Percentiles rank a stretch among this genome's conserved stretches.
Evolutionary conservation across 768 basidiomycete species (phyloP).

Genomic region (Tremella mesenterica): DNA sequence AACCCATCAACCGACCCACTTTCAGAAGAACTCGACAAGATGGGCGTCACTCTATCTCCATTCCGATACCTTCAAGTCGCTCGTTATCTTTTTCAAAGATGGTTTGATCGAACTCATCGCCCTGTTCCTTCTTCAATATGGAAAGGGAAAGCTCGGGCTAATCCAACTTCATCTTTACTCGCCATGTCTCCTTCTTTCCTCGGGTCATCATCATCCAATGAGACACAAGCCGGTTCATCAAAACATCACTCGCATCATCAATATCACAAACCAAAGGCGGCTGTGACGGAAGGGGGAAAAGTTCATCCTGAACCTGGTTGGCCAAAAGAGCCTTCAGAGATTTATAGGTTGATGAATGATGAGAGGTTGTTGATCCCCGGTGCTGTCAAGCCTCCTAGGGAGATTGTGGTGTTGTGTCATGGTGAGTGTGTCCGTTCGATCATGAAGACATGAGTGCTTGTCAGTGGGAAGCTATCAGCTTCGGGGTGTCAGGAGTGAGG

Average conservation of each 20-base stretch:
- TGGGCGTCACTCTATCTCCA: slow-evolving; percentile 31
- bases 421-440: slow-evolving; percentile 51
- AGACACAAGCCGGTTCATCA: background rate
- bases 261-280: too few species aligned
- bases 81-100: slow-evolving; percentile 32
- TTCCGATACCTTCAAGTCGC: slow-evolving; percentile 39
- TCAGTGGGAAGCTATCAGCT: slow-evolving; percentile 2
- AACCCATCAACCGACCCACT: too few species aligned
- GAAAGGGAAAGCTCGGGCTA: slow-evolving; percentile 20
- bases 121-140: slow-evolving; percentile 1
- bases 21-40: too few species aligned
- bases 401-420: slow-evolving; percentile 92
- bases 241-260: background rate
- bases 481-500: slow-evolving; percentile 4
- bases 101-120: slow-evolving; percentile 21
- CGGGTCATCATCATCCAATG: background rate
- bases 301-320: slow-evolving; percentile 21
- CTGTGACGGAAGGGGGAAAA: background rate
- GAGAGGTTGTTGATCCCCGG: slow-evolving; percentile 64
- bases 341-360: slow-evolving; percentile 55
- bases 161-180: background rate
- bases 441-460: background rate
- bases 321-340: slow-evolving; percentile 31
- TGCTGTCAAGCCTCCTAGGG: slow-evolving; percentile 61
- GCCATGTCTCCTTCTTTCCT: background rate